phyloP scores from a whole-genome alignment of 768 basidiomycete species.

The Fomitopsis serialis region DNA sequence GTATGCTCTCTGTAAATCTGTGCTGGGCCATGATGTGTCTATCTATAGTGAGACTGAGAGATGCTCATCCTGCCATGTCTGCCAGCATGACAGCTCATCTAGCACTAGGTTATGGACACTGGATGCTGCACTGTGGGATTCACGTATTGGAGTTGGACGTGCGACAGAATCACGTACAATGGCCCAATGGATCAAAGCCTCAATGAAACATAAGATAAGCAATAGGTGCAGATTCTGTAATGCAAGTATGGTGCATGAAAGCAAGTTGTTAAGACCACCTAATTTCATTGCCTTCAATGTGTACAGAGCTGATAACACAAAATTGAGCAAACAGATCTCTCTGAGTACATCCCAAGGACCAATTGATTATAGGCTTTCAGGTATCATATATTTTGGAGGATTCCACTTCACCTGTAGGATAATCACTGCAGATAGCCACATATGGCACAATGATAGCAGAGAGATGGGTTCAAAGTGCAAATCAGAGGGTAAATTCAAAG shows the following conservation, averaged over 20 bases:
- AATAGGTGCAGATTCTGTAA: background rate
- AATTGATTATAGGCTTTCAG: constrained; percentile 6
- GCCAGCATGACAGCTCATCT: too few relatives aligned
- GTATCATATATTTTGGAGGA: constrained; percentile 18
- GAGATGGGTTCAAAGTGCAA: too few relatives aligned
- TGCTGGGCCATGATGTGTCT: too few relatives aligned
- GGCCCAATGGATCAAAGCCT: too few relatives aligned
- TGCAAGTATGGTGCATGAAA: background rate
- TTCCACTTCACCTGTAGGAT: constrained; percentile 19
- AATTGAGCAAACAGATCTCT: background rate
- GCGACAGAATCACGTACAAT: too few relatives aligned
- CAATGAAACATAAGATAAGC: background rate
- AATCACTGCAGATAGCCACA: constrained; percentile 9
- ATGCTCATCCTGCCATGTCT: too few relatives aligned
- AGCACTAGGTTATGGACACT: too few relatives aligned
- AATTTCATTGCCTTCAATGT: background rate
- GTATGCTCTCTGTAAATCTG: too few relatives aligned
- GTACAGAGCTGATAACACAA: constrained; percentile 3
- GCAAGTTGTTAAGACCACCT: background rate
- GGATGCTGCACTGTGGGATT: too few relatives aligned
- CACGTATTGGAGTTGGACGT: too few relatives aligned
- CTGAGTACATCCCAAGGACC: background rate
- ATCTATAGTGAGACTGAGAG: too few relatives aligned
- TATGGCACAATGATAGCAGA: constrained; percentile 24
- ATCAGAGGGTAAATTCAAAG: too few relatives aligned